Percentiles rank a stretch among this genome's conserved stretches.
These are phyloP conservation scores for Ceratobasidium sp. DNA, from an alignment of 1,284 basidiomycete species.

Conservation along the genomic window DNA sequence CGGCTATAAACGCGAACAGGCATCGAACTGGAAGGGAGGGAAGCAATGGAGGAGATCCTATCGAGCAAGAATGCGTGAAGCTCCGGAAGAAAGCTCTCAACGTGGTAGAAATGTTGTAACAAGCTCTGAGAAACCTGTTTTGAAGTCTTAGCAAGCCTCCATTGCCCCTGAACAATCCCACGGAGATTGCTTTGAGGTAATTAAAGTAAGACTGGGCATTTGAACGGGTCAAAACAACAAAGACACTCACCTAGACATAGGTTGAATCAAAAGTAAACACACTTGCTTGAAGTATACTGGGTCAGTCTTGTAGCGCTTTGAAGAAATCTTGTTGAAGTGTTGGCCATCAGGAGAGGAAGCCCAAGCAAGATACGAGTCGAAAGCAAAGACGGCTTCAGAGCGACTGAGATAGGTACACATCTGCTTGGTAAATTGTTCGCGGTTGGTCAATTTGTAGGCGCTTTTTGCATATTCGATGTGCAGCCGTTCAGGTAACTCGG, in stretches of 20 bases:
- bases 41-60: background rate
- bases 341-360: background rate
- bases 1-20: background rate
- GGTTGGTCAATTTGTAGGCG: constrained; percentile 36
- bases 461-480: constrained; percentile 42
- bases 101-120: background rate
- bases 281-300: background rate
- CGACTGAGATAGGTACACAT: constrained; percentile 36
- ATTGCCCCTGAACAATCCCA: background rate
- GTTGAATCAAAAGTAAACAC: background rate
- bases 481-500: constrained; percentile 40
- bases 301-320: background rate
- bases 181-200: background rate
- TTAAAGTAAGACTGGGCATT: too few species aligned
- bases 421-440: constrained; percentile 12
- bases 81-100: background rate
- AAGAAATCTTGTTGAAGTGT: background rate
- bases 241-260: background rate
- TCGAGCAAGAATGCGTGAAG: background rate
- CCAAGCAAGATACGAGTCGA: constrained; percentile 9
- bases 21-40: background rate
- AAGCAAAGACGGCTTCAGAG: background rate
- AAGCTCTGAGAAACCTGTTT: background rate
- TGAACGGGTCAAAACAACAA: background rate
- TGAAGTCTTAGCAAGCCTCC: background rate